phyloP scores from a whole-genome alignment of 768 basidiomycete genomes.

The Suillus lakei region DNA sequence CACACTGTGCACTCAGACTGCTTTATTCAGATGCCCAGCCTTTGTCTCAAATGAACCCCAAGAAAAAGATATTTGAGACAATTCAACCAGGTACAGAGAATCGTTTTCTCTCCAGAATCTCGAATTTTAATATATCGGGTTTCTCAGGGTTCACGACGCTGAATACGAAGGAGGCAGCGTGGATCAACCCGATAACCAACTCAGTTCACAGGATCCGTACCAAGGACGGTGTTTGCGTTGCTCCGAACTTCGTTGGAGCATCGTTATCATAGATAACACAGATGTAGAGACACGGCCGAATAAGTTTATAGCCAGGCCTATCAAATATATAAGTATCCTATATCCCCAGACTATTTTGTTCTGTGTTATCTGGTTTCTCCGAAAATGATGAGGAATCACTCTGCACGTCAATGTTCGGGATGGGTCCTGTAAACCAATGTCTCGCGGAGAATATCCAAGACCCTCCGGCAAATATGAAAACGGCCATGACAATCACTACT shows the following conservation, averaged over 20 bases:
- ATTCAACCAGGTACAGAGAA: constrained; percentile 77
- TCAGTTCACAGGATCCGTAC: constrained; percentile 86
- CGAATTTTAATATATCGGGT: constrained; percentile 6
- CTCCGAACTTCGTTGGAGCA: constrained; percentile 85
- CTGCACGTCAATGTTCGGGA: constrained; percentile 31
- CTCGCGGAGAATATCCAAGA: constrained; percentile 41
- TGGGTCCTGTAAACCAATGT: constrained; percentile 40
- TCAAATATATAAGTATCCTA: constrained; percentile 7
- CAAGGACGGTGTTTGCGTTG: constrained; percentile 78
- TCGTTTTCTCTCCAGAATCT: constrained; percentile 7
- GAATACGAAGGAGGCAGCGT: constrained; percentile 86
- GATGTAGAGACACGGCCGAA: background rate
- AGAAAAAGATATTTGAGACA: constrained; percentile 99
- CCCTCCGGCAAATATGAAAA: constrained; percentile 34
- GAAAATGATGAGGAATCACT: constrained; percentile 10
- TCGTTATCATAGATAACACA: constrained; percentile 74
- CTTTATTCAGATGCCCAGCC: constrained; percentile 58
- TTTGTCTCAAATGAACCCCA: constrained; percentile 89
- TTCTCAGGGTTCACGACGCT: constrained; percentile 83
- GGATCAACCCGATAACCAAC: constrained; percentile 86
- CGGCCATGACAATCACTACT: constrained; percentile 34
- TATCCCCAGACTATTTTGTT: background rate
- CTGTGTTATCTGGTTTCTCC: constrained; percentile 10
- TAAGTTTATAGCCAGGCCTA: background rate
- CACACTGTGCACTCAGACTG: constrained; percentile 7